Percentiles rank a stretch among this genome's conserved stretches.
Conservation (phyloP, 805 yeast genomes). For the Yamadazyma takamatsuzukensis region DNA sequence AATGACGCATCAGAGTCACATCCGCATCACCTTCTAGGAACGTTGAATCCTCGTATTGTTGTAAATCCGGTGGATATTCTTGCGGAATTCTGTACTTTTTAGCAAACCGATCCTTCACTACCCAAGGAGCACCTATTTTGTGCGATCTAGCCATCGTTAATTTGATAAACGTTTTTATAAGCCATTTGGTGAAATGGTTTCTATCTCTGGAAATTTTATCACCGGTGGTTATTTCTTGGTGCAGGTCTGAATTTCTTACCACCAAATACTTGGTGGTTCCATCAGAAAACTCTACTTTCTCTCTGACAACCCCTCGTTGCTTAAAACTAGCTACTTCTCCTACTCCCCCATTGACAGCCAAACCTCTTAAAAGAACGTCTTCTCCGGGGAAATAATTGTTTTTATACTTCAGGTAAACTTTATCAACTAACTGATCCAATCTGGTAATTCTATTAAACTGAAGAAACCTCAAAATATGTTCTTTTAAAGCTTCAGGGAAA, state of each 20-base stretch:
- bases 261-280: constrained; percentile 63
- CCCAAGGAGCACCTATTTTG: constrained; percentile 94
- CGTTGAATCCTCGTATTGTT: constrained; percentile 33
- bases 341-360: constrained; percentile 16
- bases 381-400: constrained; percentile 92
- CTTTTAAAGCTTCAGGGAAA: constrained; percentile 89
- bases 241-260: constrained; percentile 47
- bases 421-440: constrained; percentile 83
- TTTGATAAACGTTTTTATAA: constrained; percentile 84
- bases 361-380: constrained; percentile 55
- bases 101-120: constrained; percentile 77
- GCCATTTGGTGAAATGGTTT: constrained; percentile 82
- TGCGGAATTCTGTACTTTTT: constrained; percentile 61
- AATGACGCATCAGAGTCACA: constrained; percentile 12
- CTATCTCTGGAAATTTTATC: constrained; percentile 77
- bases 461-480: constrained; percentile 81
- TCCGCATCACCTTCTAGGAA: constrained; percentile 19
- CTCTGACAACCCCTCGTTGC: constrained; percentile 66
- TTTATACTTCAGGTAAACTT: constrained; percentile 72
- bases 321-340: constrained; percentile 16
- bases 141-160: constrained; percentile 72
- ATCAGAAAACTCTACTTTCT: constrained; percentile 75
- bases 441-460: constrained; percentile 81
- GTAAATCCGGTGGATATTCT: constrained; percentile 54
- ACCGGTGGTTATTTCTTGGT: constrained; percentile 69